Conservation (phyloP, 768 basidiomycete genomes). For the Fomitopsis pulvina region DNA sequence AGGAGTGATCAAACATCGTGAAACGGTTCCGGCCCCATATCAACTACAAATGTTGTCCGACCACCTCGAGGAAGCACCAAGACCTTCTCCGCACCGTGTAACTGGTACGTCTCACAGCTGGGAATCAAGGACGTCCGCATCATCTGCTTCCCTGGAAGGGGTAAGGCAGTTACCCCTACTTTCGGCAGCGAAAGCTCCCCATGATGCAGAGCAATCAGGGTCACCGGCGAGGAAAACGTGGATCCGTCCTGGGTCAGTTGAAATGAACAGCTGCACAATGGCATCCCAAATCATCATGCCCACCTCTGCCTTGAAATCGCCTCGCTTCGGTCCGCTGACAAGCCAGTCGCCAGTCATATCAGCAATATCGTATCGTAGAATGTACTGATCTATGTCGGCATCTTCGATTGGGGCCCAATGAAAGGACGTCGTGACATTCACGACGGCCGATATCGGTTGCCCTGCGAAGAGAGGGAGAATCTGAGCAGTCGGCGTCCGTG, state of each 20-base stretch:
- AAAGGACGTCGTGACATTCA: slow-evolving; percentile 67
- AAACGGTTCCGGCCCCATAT: slow-evolving; percentile 43
- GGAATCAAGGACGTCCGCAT: slow-evolving; percentile 58
- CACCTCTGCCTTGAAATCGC: slow-evolving; percentile 73
- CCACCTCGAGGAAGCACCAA: slow-evolving; percentile 79
- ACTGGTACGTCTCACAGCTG: slow-evolving; percentile 73
- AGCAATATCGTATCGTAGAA: slow-evolving; percentile 75
- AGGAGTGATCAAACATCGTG: no score
- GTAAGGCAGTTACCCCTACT: slow-evolving; percentile 56
- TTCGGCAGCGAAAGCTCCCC: slow-evolving; percentile 76
- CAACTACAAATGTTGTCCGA: slow-evolving; percentile 73
- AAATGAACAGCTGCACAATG: background rate
- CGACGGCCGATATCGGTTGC: slow-evolving; percentile 67
- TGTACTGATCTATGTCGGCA: slow-evolving; percentile 36
- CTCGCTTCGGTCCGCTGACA: slow-evolving; percentile 82
- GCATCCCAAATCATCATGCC: no score
- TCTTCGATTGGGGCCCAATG: slow-evolving; percentile 58
- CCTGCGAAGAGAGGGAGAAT: slow-evolving; percentile 66
- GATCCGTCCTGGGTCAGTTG: slow-evolving; percentile 57
- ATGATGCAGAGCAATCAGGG: slow-evolving; percentile 82
- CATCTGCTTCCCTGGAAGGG: slow-evolving; percentile 41
- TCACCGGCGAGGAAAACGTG: slow-evolving; percentile 55
- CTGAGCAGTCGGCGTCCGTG: background rate
- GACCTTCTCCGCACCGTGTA: slow-evolving; percentile 77
- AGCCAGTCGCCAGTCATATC: slow-evolving; percentile 84